phyloP scores from a whole-genome alignment of 257 asterid species.

The Fraxinus pennsylvanica region DNA sequence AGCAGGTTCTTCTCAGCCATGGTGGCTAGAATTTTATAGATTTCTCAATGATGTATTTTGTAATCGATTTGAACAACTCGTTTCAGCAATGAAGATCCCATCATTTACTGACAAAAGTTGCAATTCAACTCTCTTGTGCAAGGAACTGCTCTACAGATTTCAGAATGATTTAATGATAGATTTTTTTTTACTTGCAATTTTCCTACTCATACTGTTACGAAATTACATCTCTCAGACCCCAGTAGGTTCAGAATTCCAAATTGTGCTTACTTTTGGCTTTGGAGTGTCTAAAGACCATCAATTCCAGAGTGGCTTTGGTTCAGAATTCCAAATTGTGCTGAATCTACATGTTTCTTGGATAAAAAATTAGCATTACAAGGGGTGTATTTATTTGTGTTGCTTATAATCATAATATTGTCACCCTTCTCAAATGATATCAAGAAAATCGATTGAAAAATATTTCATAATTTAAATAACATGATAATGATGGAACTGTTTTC shows the following conservation, averaged over 20 bases:
- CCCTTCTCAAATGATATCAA: constrained; percentile 10
- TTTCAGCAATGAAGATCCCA: background rate
- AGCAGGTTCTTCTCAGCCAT: constrained; percentile 7
- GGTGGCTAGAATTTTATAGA: background rate
- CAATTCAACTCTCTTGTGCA: background rate
- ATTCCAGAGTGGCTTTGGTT: background rate
- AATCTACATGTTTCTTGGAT: background rate
- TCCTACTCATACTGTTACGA: background rate
- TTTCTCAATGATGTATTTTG: background rate
- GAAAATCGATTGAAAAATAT: background rate
- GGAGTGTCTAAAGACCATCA: background rate
- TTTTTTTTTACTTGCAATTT: background rate
- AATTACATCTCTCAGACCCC: background rate
- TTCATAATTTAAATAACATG: background rate
- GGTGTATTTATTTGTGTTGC: background rate
- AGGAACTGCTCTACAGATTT: background rate
- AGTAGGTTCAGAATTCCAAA: background rate
- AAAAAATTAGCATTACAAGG: background rate
- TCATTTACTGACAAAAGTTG: background rate
- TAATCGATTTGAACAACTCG: background rate
- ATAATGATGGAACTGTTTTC: background rate
- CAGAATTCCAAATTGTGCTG: background rate
- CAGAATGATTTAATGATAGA: background rate
- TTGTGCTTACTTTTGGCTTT: background rate
- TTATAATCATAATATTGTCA: background rate